Evolutionary conservation across 2,329 filamentous ascomycete species (phyloP), one percentile per base, ranked within the genome.

Genomic region (Pseudocercospora fijiensis): DNA sequence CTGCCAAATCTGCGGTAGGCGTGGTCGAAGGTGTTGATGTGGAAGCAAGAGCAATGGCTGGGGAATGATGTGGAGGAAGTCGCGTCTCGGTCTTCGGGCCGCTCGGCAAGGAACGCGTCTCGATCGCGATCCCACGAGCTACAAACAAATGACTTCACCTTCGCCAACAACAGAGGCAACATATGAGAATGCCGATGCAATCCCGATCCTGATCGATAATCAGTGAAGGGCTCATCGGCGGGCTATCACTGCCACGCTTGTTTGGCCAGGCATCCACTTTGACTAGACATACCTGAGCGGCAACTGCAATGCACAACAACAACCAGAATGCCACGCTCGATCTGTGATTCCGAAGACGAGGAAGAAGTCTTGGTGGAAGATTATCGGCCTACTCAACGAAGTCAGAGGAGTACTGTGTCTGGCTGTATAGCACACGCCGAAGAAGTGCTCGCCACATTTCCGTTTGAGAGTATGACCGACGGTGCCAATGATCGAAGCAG

Each of bases 311-410:
- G 58, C 33, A 13, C 6, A 3, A 59, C 16, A 37, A 27, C 33
- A 2, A 49, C 16, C 28, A 61, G 7, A 18, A 66, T 66, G 64
- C 58, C 64, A 28, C 61, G 45, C 43, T 59, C 62, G 28, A 66
- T 66, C 13, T 64, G 62, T 59, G 65, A 66, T 33, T 66, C 65
- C 5, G 65, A 66, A 20, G 65, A 65, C 57, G 65, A 66, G 24
- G 65, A 60, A 24, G 64, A 65, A 33, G 47, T 63, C 13, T 30
- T 66, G 18, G 61, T 64, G 10, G 61, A 59, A 27, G 61, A 66
- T 20, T 53, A 64, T 20, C 55, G 61, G 4, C 61, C 63, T n/a
- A 57, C 47, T 47, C 63, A 63, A 53, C 60, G 57, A 2, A 63
- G 60, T 53, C 51, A 45, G 49, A 26, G 63, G 33, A 62, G 60